Conservation (phyloP, 371 early-diverging fungal species). For the Actinomortierella wolfii region DNA sequence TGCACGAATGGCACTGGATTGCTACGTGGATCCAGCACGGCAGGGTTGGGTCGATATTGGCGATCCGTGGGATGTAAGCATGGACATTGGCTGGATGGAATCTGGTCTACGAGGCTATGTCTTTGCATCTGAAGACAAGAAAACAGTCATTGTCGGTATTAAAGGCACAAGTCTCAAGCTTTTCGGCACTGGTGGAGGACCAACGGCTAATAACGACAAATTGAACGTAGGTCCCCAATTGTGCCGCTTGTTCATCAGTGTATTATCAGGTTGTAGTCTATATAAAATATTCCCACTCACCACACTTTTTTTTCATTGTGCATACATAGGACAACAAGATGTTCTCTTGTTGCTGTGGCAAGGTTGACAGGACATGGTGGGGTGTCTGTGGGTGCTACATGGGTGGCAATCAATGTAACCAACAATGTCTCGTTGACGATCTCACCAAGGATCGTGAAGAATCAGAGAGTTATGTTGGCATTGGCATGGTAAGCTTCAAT, state of each 20-base stretch:
- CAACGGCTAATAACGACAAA: slow-evolving; percentile 69
- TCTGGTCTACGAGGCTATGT: slow-evolving; percentile 87
- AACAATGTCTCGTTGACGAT: slow-evolving; percentile 21
- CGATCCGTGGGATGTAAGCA: slow-evolving; percentile 21
- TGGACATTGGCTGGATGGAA: slow-evolving; percentile 73
- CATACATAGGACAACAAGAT: slow-evolving; percentile 78
- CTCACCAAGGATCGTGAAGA: slow-evolving; percentile 11
- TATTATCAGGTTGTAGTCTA: no score
- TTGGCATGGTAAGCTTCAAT: slow-evolving; percentile 14
- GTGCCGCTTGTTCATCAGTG: no score
- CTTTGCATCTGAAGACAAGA: slow-evolving; percentile 66
- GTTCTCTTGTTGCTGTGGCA: slow-evolving; percentile 96
- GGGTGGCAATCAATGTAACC: slow-evolving; percentile 34
- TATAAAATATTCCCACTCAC: background rate
- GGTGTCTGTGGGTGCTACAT: slow-evolving; percentile 81
- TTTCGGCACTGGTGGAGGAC: slow-evolving; percentile 66
- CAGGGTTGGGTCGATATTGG: slow-evolving; percentile 35
- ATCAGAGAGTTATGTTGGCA: slow-evolving; percentile 17
- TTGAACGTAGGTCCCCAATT: slow-evolving; percentile 56
- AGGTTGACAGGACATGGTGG: slow-evolving; percentile 78
- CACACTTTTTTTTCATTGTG: background rate
- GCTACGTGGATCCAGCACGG: slow-evolving; percentile 21
- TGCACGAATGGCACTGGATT: slow-evolving; percentile 26
- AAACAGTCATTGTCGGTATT: slow-evolving; percentile 74
- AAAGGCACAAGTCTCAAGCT: slow-evolving; percentile 86